Conservation (phyloP, 805 yeast species). For the Cyberlindnera americana region DNA sequence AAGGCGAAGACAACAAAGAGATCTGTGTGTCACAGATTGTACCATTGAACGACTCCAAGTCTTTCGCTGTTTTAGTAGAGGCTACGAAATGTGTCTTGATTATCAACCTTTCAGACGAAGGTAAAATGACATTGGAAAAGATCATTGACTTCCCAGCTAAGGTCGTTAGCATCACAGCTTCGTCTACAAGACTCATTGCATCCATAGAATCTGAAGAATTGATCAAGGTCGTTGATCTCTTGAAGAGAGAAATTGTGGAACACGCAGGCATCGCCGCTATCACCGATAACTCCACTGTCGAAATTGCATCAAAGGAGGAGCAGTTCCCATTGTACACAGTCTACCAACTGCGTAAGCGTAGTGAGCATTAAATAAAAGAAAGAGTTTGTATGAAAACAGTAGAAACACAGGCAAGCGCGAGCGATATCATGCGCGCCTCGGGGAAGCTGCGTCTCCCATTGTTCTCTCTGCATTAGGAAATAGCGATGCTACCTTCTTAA, state of each 20-base stretch:
- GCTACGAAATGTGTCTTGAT: constrained; percentile 43
- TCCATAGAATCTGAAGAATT: constrained; percentile 32
- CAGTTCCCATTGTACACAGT: constrained; percentile 48
- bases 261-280: constrained; percentile 25
- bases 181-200: constrained; percentile 33
- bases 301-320: constrained; percentile 23
- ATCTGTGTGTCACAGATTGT: constrained; percentile 46
- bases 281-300: constrained; percentile 18
- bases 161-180: constrained; percentile 30
- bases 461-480: constrained; percentile 2
- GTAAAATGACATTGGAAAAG: constrained; percentile 26
- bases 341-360: constrained; percentile 55
- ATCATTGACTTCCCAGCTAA: constrained; percentile 30
- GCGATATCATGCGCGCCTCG: too few species aligned
- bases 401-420: too few species aligned
- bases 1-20: constrained; percentile 44
- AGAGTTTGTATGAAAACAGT: too few species aligned
- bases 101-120: constrained; percentile 23
- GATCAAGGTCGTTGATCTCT: constrained; percentile 13
- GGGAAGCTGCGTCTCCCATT: background rate
- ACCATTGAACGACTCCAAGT: constrained; percentile 31
- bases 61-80: constrained; percentile 46
- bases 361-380: constrained; percentile 45
- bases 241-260: constrained; percentile 33
- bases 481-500: background rate